Base-by-base conservation (phyloP, 2,329 filamentous ascomycete species). In the Xylaria sp. region DNA sequence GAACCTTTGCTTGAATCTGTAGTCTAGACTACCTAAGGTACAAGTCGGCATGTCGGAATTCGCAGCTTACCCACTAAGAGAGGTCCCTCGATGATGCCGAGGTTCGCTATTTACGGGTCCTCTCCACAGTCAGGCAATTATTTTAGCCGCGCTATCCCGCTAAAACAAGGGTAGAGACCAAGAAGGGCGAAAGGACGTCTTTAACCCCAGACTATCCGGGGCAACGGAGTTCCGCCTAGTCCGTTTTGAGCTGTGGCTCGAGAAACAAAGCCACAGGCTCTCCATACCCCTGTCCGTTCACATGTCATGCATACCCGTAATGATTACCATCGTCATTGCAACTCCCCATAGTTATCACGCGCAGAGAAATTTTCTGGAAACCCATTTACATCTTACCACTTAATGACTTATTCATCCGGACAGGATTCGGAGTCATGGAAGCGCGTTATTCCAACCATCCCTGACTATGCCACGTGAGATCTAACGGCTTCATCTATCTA, bases 61-160 rank as follows among this genome's bases (percentile, higher is more conserved):
- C 9, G 6, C 12, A 53, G 24, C 50, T 32, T 32, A 24, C 24
- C 50, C 21, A 30, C 47, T 48, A 7, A 42, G 39, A 42, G 39
- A 42, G 12, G 39, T 17, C 39, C 39, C 39, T 12, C 9, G 12
- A 24, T 17, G 27, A 53, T 53, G 50, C 50, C 50, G 50, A 53
- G 50, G 24, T 51, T 14, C 39, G 14, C 39, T 42, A 17, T 42
- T 42, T 17, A 42, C 12, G 11, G 39, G 39, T 14, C 39, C 14
- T 42, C 30, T 34, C 39, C 54, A 59, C 34, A 57, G 34, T 11
- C 24, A 12, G 17, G 45, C n/a, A 42, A n/a, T 2, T 7, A 59
- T 42, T 62, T 64, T 62, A 71, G 62, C 67, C 69, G 65, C 67
- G 55, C 58, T 59, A 58, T 51, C 64, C 71, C 63, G 61, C 65